Conservation (phyloP, 2,329 filamentous ascomycete species). For the Colletotrichum horii region DNA sequence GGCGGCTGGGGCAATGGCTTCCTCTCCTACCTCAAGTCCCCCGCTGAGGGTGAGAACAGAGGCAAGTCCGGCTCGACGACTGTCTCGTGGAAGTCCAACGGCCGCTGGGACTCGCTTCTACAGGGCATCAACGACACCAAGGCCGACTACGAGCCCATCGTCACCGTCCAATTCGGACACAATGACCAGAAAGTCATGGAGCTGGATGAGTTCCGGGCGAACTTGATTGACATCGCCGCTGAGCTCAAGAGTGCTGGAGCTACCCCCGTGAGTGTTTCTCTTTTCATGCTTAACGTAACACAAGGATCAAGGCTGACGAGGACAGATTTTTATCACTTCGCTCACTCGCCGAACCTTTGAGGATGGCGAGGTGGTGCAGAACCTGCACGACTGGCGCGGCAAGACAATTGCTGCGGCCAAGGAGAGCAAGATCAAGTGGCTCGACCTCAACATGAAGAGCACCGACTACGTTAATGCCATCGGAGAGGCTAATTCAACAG, state of each 20-base stretch:
- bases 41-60: conserved; percentile 59
- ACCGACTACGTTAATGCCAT: conserved; percentile 57
- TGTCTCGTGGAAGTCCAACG: conserved; percentile 54
- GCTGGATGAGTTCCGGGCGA: conserved; percentile 52
- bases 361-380: conserved; percentile 49
- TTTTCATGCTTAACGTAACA: not conserved
- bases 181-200: conserved; percentile 65
- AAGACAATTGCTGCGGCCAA: conserved; percentile 53
- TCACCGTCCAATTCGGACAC: conserved; percentile 59
- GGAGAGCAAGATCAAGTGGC: conserved; percentile 36
- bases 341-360: conserved; percentile 55
- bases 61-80: conserved; percentile 64
- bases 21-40: conserved; percentile 50
- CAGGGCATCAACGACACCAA: conserved; percentile 43
- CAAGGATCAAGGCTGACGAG: not conserved
- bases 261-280: conserved; percentile 39
- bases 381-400: conserved; percentile 49
- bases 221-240: conserved; percentile 51
- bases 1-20: conserved; percentile 66
- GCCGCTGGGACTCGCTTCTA: conserved; percentile 58
- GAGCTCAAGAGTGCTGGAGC: conserved; percentile 49
- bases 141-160: conserved; percentile 33
- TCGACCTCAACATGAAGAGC: conserved; percentile 58
- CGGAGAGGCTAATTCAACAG: conserved; percentile 48
- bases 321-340: conserved; percentile 55